These are phyloP conservation scores for Salix brachista DNA, from an alignment of 345 rosid species.

Conservation along the genomic window DNA sequence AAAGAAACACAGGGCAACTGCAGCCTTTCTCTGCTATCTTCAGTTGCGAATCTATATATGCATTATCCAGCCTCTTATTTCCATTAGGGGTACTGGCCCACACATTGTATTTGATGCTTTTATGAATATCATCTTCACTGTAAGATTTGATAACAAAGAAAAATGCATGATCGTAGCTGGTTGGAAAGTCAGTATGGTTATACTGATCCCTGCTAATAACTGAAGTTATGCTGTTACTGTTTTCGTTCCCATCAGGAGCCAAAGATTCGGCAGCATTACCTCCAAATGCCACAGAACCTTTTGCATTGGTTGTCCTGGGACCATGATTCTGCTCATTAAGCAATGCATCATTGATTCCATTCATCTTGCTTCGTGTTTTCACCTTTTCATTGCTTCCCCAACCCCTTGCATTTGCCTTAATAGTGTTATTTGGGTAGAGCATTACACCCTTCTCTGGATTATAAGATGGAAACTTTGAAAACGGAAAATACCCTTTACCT, in stretches of 20 bases:
- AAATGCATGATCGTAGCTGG: slow-evolving; percentile 41
- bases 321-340: slow-evolving; percentile 34
- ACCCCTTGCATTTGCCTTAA: slow-evolving; percentile 23
- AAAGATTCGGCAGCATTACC: slow-evolving; percentile 16
- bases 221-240: slow-evolving; percentile 27
- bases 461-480: slow-evolving; percentile 22
- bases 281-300: slow-evolving; percentile 21
- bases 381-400: slow-evolving; percentile 37
- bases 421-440: slow-evolving; percentile 18
- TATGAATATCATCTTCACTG: slow-evolving; percentile 65
- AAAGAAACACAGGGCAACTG: slow-evolving; percentile 21
- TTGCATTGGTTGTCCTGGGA: slow-evolving; percentile 17
- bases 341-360: slow-evolving; percentile 16
- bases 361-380: slow-evolving; percentile 32
- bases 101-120: slow-evolving; percentile 65
- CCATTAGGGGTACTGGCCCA: slow-evolving; percentile 71
- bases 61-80: slow-evolving; percentile 52
- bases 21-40: slow-evolving; percentile 18
- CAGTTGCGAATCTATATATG: slow-evolving; percentile 46
- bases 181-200: slow-evolving; percentile 46
- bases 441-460: slow-evolving; percentile 36
- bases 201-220: slow-evolving; percentile 43
- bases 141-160: slow-evolving; percentile 68
- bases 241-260: slow-evolving; percentile 33
- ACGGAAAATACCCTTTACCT: slow-evolving; percentile 23